Base-by-base conservation (phyloP, 768 basidiomycete genomes). In the Leucosporidium yakuticum region DNA sequence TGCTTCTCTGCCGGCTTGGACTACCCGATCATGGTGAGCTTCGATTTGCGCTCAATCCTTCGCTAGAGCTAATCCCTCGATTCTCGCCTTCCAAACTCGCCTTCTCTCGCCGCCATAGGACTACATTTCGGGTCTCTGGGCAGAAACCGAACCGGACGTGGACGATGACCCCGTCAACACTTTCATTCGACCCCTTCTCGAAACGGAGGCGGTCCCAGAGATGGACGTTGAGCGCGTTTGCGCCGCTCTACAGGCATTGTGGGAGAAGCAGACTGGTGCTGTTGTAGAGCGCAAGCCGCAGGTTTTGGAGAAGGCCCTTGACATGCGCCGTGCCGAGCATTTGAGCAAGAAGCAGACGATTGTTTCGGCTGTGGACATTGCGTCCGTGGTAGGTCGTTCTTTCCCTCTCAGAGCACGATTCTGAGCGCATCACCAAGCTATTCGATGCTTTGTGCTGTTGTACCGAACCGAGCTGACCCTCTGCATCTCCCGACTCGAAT, bases 141-240 rank as follows among this genome's bases (percentile, higher is more conserved):
- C 21, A 17, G 11, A 5, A 7, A 32, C 55, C 29, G 68, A 61
- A 29, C 36, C 62, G 36, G 68, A 69, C 60, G 58, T 61, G 0
- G 62, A 48, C 39, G 72, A 73, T 39, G 49, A 71, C 23, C 69
- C 70, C 29, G 62, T 71, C 57, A 23, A 23, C 17, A 21, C 57
- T 6, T 71, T 74, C 63, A 59, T 74, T 56, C 64, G 70, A 2
- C 73, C 73, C 2, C 50, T 74, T 15, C 68, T 74, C 62, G 69
- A 71, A 29, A 47, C 54, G 31, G 69, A 74, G 39, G 36, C 60
- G 4, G 34, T 59, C 2, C 62, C 67, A 55, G 49, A 67, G 19
- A 23, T 25, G 7, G 69, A 68, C 34, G 58, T 69, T 49, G 69
- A 74, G 25, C 47, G 65, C 47, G 60, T 74, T 59, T 74, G 73